Conservation (phyloP, 192 early-diverging fungal genomes). For the Oehlia diaphana region DNA sequence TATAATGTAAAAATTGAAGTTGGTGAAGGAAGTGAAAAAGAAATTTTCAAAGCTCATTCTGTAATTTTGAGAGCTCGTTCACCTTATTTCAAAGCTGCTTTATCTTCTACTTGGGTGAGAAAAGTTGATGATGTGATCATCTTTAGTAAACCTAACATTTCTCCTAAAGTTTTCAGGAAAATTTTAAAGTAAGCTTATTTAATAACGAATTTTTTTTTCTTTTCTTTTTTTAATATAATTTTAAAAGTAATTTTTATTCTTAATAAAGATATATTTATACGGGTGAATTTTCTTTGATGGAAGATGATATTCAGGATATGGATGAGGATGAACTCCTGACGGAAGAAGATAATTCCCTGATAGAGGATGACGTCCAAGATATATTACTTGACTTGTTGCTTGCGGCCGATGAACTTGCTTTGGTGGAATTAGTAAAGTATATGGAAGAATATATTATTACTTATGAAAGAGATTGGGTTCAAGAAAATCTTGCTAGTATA, state of each 20-base stretch:
- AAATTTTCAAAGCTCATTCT: constrained; percentile 7
- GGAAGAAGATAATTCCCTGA: too few species aligned
- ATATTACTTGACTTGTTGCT: neutral
- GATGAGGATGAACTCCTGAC: too few species aligned
- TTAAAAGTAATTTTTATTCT: neutral
- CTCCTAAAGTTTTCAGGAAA: neutral
- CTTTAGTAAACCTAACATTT: constrained; percentile 5
- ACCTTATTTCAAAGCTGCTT: neutral
- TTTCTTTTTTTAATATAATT: neutral
- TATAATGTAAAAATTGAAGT: neutral
- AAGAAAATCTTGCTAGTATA: neutral
- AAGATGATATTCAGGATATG: neutral
- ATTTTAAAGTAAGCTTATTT: constrained; percentile 3
- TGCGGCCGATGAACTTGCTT: constrained; percentile 9
- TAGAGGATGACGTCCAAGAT: too few species aligned
- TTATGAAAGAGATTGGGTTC: neutral
- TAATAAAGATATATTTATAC: constrained; percentile 13
- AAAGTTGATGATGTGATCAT: neutral
- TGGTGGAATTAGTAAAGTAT: neutral
- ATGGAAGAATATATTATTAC: constrained; percentile 2
- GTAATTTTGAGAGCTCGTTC: constrained; percentile 2
- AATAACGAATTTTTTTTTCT: too few species aligned
- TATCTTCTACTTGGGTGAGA: constrained; percentile 11
- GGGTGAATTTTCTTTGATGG: neutral
- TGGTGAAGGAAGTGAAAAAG: neutral